Percentiles rank a stretch among this genome's conserved stretches.
Evolutionary conservation across 768 basidiomycete genomes (phyloP).

Genomic region (Pleurotus sapidus): DNA sequence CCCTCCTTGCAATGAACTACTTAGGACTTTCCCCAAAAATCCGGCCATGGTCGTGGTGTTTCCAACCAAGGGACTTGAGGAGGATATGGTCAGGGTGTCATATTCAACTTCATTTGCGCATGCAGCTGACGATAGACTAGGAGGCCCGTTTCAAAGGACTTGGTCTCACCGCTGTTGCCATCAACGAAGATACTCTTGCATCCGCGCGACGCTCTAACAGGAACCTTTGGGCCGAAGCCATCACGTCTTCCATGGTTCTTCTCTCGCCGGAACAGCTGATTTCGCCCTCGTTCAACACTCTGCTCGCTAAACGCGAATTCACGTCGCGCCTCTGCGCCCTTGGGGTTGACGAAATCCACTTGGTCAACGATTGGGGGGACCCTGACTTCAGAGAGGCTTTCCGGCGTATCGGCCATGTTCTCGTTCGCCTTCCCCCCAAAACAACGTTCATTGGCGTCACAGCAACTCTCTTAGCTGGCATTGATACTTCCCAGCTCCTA

Average conservation of each 20-base stretch:
- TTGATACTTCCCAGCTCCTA: not conserved
- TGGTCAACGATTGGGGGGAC: slow-evolving; percentile 19
- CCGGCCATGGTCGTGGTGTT: slow-evolving; percentile 16
- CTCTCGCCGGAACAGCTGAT: slow-evolving; percentile 21
- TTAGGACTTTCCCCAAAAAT: slow-evolving; percentile 11
- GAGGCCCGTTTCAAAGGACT: slow-evolving; percentile 9
- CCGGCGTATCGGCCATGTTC: slow-evolving; percentile 15
- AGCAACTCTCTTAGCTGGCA: not conserved
- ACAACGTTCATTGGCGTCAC: not conserved
- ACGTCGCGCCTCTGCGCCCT: slow-evolving; percentile 16
- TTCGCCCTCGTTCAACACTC: slow-evolving; percentile 13
- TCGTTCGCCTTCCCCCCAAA: slow-evolving; percentile 8
- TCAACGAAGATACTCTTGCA: slow-evolving; percentile 16
- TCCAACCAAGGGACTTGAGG: slow-evolving; percentile 21
- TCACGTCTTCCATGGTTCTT: slow-evolving; percentile 15
- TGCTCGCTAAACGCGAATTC: slow-evolving; percentile 15
- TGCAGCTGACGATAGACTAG: slow-evolving; percentile 1
- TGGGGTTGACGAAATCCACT: slow-evolving; percentile 26
- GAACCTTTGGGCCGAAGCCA: slow-evolving; percentile 16
- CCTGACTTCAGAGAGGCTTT: slow-evolving; percentile 19
- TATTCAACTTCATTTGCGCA: not conserved
- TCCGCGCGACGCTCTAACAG: not conserved
- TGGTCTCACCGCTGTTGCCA: slow-evolving; percentile 16
- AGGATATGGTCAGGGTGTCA: slow-evolving; percentile 18
- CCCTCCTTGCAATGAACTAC: not conserved